Base-by-base conservation (phyloP, 805 yeast genomes). In the Saccharomycopsis sp. region DNA sequence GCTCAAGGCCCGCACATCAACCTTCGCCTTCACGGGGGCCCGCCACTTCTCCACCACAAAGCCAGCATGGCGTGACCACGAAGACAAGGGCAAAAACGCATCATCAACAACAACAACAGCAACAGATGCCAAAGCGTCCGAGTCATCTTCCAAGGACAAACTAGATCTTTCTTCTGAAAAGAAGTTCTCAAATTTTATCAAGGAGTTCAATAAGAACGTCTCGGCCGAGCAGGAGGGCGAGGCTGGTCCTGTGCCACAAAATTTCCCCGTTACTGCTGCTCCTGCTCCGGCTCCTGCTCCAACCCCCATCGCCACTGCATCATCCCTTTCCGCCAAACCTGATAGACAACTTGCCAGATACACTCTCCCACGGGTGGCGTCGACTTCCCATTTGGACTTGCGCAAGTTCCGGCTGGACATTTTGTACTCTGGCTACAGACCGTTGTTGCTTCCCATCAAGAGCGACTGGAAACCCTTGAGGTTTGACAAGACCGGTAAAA, bases 391-490 rank as follows among this genome's bases (percentile, higher is more conserved):
- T 34, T 34, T 46, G 30, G 47, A 46, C 29, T 20, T 36, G 18
- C 17, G 43, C 5, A 39, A 36, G 35, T 39, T 46, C 36, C 30
- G 48, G 22, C 38, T 36, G 19, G 45, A 43, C 26, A 40, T 43
- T 26, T 37, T 46, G 7, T 46, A 35, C 29, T 26, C 36, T 7
- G 49, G 49, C 2, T 46, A 46, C 32, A 26, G 49, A 19, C 49
- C 49, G 4, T 33, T 46, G 9, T 23, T 39, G 30, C 30, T 46
- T 18, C 49, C 49, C 5, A 27, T 43, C 18, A 37, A 39, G 15
- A 32, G 30, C 19, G 41, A 43, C 7, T 27, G n/a, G 23, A 40
- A 37, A 13, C 21, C 39, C 5, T n/a, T 44, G 17, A 26, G 41
- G 27, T 44, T 44, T 15, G 45, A 44, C 19, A 36, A 44, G 21